Percentiles rank a stretch among this genome's conserved stretches.
phyloP scores from a whole-genome alignment of 2,329 filamentous ascomycete species.

The Elsinoe necatrix region DNA sequence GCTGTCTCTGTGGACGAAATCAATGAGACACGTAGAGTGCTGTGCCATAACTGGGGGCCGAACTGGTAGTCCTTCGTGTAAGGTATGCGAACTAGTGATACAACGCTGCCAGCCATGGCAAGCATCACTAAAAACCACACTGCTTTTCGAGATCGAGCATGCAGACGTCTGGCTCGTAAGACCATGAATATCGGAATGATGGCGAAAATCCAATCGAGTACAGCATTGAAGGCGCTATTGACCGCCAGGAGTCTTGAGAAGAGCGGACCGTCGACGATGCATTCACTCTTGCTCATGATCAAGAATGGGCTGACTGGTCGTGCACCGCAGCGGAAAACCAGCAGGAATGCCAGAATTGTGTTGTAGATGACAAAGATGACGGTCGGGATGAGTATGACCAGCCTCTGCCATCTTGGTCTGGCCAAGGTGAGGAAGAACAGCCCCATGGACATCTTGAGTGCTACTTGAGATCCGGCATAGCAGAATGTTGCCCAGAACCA shows the following conservation, averaged over 20 bases:
- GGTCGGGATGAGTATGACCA: constrained; percentile 7
- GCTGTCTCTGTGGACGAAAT: neutral
- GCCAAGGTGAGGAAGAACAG: constrained; percentile 5
- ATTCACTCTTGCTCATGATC: constrained; percentile 5
- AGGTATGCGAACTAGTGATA: constrained; percentile 1
- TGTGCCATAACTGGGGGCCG: constrained; percentile 3
- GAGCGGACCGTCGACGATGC: neutral
- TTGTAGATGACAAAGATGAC: constrained; percentile 1
- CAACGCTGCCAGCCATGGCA: constrained; percentile 4
- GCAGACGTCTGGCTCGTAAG: neutral
- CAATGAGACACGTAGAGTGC: neutral
- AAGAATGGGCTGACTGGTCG: neutral
- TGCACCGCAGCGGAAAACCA: constrained; percentile 5
- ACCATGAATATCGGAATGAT: constrained; percentile 8
- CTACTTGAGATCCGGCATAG: constrained; percentile 4
- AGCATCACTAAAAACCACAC: constrained; percentile 5
- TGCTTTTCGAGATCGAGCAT: constrained; percentile 3
- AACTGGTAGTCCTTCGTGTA: constrained; percentile 11
- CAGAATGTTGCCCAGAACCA: constrained; percentile 12
- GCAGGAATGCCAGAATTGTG: neutral
- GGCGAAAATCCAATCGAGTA: constrained; percentile 6
- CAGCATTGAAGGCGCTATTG: neutral
- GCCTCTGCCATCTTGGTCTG: neutral
- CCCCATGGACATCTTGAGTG: constrained; percentile 4
- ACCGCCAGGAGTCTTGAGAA: neutral